A percentile compares a stretch with the other conserved stretches of the same genome.
Conservation (phyloP, 2,329 filamentous ascomycete species). For the Annulohypoxylon truncatum region DNA sequence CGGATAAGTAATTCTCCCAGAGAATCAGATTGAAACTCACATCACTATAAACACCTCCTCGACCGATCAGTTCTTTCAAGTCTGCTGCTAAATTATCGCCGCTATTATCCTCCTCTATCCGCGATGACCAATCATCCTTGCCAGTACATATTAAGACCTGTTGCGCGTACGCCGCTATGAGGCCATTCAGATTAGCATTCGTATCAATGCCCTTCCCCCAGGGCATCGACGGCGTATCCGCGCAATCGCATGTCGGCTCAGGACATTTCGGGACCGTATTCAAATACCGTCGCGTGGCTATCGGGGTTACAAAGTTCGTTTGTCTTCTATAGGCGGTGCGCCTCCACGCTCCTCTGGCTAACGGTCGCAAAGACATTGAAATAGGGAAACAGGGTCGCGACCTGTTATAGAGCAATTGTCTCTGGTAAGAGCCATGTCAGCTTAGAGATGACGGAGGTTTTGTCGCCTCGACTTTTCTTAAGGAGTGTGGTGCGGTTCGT, state of each 20-base stretch:
- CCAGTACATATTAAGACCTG: conserved; percentile 89
- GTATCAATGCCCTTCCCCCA: conserved; percentile 79
- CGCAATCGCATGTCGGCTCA: conserved; percentile 79
- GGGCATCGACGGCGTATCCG: conserved; percentile 72
- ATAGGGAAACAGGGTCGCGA: conserved; percentile 17
- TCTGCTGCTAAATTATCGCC: conserved; percentile 75
- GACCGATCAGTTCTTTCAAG: conserved; percentile 75
- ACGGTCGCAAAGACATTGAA: conserved; percentile 43
- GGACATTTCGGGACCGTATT: conserved; percentile 71
- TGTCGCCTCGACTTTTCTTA: conserved; percentile 10
- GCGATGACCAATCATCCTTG: conserved; percentile 81
- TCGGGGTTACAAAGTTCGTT: background rate
- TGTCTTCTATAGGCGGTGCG: conserved; percentile 13
- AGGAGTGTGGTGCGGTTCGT: conserved; percentile 13
- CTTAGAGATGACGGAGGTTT: conserved; percentile 1
- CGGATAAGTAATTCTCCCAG: background rate
- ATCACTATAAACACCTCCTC: conserved; percentile 74
- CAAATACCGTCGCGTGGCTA: conserved; percentile 30
- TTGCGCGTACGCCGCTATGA: conserved; percentile 81
- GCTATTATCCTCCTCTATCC: conserved; percentile 83
- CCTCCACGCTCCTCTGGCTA: conserved; percentile 29
- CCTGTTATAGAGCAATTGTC: conserved; percentile 21
- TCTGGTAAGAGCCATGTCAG: conserved; percentile 31
- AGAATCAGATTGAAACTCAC: conserved; percentile 57
- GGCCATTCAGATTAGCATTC: conserved; percentile 75